Base-by-base conservation (phyloP, 2,329 filamentous ascomycete species). In the Diplodia mutila region DNA sequence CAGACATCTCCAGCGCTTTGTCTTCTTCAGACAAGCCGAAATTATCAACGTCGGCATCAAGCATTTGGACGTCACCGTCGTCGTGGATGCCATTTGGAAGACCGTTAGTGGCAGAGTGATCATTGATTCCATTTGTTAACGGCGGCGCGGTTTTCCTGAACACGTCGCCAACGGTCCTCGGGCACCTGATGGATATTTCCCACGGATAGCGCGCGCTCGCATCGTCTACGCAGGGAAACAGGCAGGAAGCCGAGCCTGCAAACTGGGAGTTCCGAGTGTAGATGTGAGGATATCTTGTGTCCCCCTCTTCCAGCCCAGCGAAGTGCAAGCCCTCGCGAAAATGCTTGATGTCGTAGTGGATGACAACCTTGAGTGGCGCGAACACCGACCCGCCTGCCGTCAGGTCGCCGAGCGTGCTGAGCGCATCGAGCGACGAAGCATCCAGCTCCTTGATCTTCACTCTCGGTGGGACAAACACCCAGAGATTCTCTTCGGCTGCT, bases 191-290 rank as follows among this genome's bases (percentile, higher is more conserved):
- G 1, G 91, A 92, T 61, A 99, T 85, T 67, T 93, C 92, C 92
- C 95, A 99, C 12, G 90, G 89, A 74, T 90, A 94, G 67, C 93
- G 87, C 67, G 91, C 90, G 39, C 89, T 89, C 27, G 91, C 87
- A 75, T 97, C 91, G 76, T 99, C 95, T 64, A 98, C 85, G 77
- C 95, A 98, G 0, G 95, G 95, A 74, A 99, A 99, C 29, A 98
- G 88, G 72, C 90, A 94, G 55, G 90, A 94, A 0, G 93, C 90
- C 21, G 89, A 90, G 34, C 94, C 93, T 0, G 93, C 88, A 69
- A 91, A 90, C 51, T 90, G 83, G 2, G 90, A 91, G 74, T 94
- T 93, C 49, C 90, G 90, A 0, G 94, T 97, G 78, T 97, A 99
- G 59, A 92, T 89, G 80, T 99, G 94, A 0, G 95, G 93, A 77